Percentiles rank a stretch among this genome's conserved stretches.
These are phyloP conservation scores for Pythium diclinum DNA, from an alignment of 352 stramenopile genomes.

Conservation along the genomic window DNA sequence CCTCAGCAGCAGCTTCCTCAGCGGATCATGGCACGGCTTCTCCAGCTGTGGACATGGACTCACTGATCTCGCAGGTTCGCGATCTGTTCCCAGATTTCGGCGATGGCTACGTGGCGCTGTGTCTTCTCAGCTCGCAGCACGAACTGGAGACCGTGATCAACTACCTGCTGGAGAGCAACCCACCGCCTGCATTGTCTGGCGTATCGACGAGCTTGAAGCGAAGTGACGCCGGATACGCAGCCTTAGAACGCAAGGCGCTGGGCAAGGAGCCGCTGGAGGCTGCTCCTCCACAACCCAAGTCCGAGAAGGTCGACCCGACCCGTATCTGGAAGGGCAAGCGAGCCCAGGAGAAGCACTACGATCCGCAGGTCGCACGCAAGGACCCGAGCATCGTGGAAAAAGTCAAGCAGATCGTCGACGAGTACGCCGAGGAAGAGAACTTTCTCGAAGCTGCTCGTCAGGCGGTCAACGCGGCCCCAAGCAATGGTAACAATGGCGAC, in stretches of 20 bases:
- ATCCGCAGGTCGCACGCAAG: conserved; percentile 32
- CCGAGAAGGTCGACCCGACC: conserved; percentile 27
- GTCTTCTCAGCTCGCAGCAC: conserved; percentile 27
- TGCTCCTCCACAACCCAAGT: conserved; percentile 12
- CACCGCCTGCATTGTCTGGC: conserved; percentile 15
- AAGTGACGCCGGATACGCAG: conserved; percentile 21
- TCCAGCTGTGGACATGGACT: conserved; percentile 1
- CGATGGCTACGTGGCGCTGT: conserved; percentile 38
- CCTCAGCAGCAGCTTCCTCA: background rate
- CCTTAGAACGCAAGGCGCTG: conserved; percentile 16
- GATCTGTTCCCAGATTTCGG: conserved; percentile 43
- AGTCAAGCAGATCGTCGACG: conserved; percentile 31
- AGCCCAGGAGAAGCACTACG: conserved; percentile 33
- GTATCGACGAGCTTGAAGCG: conserved; percentile 20
- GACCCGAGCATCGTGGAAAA: conserved; percentile 33
- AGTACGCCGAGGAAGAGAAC: conserved; percentile 30
- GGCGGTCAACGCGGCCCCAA: background rate
- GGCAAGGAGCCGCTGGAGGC: conserved; percentile 14
- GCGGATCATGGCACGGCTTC: background rate
- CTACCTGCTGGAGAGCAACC: conserved; percentile 35
- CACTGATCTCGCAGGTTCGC: conserved; percentile 30
- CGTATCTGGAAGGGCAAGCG: conserved; percentile 42
- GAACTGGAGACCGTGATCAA: conserved; percentile 41
- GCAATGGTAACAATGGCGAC: background rate
- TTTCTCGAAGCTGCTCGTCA: conserved; percentile 21